These are phyloP conservation scores for Oryza glaberrima DNA, from an alignment of 176 grass and related monocot genomes.

Conservation along the genomic window DNA sequence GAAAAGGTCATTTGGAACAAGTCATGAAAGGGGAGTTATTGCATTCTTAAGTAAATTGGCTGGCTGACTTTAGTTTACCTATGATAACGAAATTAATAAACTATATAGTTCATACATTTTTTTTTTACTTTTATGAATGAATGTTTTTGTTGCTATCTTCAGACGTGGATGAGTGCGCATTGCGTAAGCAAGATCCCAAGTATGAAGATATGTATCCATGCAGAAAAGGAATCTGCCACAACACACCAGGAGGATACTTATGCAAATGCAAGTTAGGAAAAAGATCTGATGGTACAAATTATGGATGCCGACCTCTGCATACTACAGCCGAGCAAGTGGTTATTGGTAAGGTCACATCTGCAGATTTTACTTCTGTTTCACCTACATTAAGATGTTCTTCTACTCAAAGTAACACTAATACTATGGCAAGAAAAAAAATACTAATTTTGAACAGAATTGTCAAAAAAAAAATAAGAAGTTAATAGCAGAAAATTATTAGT, in stretches of 20 bases:
- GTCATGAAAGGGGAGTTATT: neutral
- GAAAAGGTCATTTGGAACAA: neutral
- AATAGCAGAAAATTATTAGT: neutral
- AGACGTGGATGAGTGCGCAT: slow-evolving; percentile 23
- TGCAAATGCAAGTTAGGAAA: slow-evolving; percentile 31
- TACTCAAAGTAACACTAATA: neutral
- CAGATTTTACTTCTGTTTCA: neutral
- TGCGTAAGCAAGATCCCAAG: slow-evolving; percentile 4
- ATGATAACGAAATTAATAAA: neutral
- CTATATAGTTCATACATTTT: no score
- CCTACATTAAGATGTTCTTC: neutral
- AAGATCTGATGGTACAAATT: slow-evolving; percentile 27
- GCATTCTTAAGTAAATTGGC: neutral
- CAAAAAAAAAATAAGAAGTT: neutral
- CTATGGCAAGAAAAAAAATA: neutral
- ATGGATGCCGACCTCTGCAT: neutral
- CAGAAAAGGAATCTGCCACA: slow-evolving; percentile 7
- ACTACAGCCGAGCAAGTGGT: neutral
- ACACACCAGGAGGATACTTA: slow-evolving; percentile 13
- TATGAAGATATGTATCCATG: slow-evolving; percentile 39
- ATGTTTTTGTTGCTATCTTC: neutral
- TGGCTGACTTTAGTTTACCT: neutral
- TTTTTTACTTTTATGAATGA: neutral
- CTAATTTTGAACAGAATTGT: neutral
- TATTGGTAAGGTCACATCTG: slow-evolving; percentile 17